A percentile compares a stretch with the other conserved stretches of the same genome.
Evolutionary conservation across 2,329 filamentous ascomycete genomes (phyloP).

Genomic region (Whalleya microplaca): DNA sequence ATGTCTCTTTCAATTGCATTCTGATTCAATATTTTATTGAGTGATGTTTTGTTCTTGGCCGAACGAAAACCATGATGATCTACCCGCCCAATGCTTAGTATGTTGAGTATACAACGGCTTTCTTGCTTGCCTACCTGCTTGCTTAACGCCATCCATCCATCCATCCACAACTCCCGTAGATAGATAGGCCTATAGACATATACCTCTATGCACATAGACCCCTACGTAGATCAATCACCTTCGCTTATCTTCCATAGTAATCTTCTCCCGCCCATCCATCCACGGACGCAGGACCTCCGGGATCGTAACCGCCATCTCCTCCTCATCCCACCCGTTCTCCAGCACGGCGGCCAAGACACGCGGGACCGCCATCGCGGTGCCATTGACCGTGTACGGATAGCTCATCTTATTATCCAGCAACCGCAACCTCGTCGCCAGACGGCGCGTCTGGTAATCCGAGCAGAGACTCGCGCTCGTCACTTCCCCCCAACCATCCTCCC

Average conservation of each 20-base stretch:
- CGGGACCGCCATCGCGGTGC: constrained; percentile 89
- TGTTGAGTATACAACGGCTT: not conserved
- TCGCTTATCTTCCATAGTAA: constrained; percentile 48
- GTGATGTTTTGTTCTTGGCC: not conserved
- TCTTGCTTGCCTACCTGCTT: not conserved
- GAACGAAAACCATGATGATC: too few relatives aligned
- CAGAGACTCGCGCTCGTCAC: constrained; percentile 90
- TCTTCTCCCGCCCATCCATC: constrained; percentile 77
- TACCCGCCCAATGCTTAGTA: too few relatives aligned
- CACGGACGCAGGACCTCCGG: constrained; percentile 80
- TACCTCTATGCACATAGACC: too few relatives aligned
- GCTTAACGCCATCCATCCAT: too few relatives aligned
- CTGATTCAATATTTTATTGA: not conserved
- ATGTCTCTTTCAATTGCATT: not conserved
- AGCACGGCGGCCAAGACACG: constrained; percentile 85
- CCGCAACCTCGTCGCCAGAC: constrained; percentile 76
- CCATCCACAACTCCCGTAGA: too few relatives aligned
- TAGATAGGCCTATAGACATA: too few relatives aligned
- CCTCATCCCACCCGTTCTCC: constrained; percentile 87
- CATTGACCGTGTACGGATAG: constrained; percentile 91
- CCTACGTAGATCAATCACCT: constrained; percentile 3
- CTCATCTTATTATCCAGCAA: constrained; percentile 55
- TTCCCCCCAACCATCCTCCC: constrained; percentile 86
- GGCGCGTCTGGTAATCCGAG: constrained; percentile 89
- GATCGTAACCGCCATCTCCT: constrained; percentile 67